A percentile compares a stretch with the other conserved stretches of the same genome.
These are phyloP conservation scores for Mycotypha africana DNA, from an alignment of 371 early-diverging fungal genomes.

Conservation along the genomic window DNA sequence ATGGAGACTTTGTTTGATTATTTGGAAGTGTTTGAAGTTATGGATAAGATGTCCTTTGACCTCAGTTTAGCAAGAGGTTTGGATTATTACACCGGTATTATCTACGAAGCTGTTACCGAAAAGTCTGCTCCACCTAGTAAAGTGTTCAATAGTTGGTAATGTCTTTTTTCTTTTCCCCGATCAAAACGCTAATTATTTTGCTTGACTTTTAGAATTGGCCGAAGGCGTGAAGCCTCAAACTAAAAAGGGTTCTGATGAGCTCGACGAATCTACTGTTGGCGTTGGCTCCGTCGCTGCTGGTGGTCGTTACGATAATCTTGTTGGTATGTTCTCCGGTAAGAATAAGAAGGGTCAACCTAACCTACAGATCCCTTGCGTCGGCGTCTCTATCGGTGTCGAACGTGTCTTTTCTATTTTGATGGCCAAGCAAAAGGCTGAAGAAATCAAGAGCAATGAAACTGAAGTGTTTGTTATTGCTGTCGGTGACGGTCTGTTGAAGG, in stretches of 20 bases:
- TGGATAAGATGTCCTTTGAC: conserved; percentile 84
- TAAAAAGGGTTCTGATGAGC: conserved; percentile 42
- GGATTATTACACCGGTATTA: conserved; percentile 99
- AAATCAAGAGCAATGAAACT: conserved; percentile 75
- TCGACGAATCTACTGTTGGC: conserved; percentile 78
- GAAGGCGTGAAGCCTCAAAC: conserved; percentile 34
- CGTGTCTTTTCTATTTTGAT: conserved; percentile 91
- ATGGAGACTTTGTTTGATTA: conserved; percentile 86
- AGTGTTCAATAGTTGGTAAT: not conserved
- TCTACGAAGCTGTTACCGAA: conserved; percentile 95
- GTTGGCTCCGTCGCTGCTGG: conserved; percentile 99
- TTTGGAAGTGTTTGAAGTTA: conserved; percentile 77
- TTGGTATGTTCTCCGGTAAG: conserved; percentile 85
- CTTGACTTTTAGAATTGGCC: conserved; percentile 20
- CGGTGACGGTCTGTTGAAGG: conserved; percentile 85
- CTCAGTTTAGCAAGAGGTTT: conserved; percentile 96
- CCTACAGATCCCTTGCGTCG: conserved; percentile 93
- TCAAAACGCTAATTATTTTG: not conserved
- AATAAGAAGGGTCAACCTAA: conserved; percentile 65
- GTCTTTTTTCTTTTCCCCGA: too few species aligned
- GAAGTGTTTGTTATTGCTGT: conserved; percentile 91
- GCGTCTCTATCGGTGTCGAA: conserved; percentile 96
- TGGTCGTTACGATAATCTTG: conserved; percentile 98
- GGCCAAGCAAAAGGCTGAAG: conserved; percentile 49
- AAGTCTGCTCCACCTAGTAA: conserved; percentile 56